These are phyloP conservation scores for Penicillium sp. DNA, from an alignment of 2,329 filamentous ascomycete species.

Conservation along the genomic window DNA sequence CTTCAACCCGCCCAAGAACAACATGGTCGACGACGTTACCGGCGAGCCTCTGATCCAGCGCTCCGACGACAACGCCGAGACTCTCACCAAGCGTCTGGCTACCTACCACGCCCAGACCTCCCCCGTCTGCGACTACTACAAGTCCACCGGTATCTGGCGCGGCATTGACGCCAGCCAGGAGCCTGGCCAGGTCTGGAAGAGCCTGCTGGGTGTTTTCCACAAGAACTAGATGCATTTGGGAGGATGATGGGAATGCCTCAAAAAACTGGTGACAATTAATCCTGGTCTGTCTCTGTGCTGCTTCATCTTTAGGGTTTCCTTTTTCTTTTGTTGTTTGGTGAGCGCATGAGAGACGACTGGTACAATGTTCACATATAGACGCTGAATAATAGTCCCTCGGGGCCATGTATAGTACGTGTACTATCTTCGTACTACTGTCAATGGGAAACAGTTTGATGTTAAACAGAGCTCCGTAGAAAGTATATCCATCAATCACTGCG, in stretches of 20 bases:
- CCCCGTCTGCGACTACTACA: slow-evolving; percentile 94
- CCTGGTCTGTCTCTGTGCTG: too few species aligned
- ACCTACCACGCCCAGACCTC: slow-evolving; percentile 95
- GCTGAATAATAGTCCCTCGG: slow-evolving; percentile 21
- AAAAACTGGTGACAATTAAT: too few species aligned
- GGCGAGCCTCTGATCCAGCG: slow-evolving; percentile 96
- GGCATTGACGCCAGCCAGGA: slow-evolving; percentile 94
- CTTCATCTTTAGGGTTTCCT: too few species aligned
- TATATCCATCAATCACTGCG: too few species aligned
- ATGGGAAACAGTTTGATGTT: background rate
- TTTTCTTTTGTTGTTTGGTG: slow-evolving; percentile 27
- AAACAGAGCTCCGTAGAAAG: background rate
- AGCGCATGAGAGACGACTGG: slow-evolving; percentile 19
- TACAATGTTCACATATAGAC: slow-evolving; percentile 28
- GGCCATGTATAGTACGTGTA: slow-evolving; percentile 41
- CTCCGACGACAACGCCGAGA: slow-evolving; percentile 94
- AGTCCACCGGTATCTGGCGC: slow-evolving; percentile 96
- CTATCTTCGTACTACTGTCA: slow-evolving; percentile 1
- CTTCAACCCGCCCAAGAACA: slow-evolving; percentile 95
- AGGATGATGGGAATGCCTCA: too few species aligned
- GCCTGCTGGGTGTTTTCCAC: slow-evolving; percentile 79
- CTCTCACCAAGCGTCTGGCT: slow-evolving; percentile 88
- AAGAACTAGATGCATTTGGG: too few species aligned
- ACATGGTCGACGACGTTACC: slow-evolving; percentile 95
- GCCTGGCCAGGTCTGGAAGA: slow-evolving; percentile 94